These are phyloP conservation scores for Blattamonas nauphoetae DNA, from an alignment of 78 protist species.

Conservation along the genomic window DNA sequence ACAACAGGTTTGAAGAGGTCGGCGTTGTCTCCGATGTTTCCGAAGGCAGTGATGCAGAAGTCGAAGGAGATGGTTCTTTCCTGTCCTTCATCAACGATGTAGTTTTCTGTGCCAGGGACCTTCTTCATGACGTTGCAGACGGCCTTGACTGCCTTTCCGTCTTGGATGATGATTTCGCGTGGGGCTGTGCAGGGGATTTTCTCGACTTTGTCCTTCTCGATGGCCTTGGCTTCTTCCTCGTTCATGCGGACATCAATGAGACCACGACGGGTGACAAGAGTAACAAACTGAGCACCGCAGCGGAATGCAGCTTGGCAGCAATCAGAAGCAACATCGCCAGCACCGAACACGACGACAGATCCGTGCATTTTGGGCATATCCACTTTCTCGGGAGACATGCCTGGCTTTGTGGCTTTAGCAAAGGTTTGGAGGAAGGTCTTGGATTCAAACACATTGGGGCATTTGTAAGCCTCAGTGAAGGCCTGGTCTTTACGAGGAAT, in stretches of 20 bases:
- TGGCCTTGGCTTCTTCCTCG: slow-evolving; percentile 74
- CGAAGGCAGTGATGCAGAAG: slow-evolving; percentile 77
- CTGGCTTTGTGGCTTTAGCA: slow-evolving; percentile 64
- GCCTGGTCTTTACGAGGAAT: slow-evolving; percentile 37
- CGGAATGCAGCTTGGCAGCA: slow-evolving; percentile 87
- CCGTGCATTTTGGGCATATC: slow-evolving; percentile 59
- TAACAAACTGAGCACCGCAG: slow-evolving; percentile 75
- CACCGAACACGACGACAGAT: slow-evolving; percentile 85
- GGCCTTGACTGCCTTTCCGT: slow-evolving; percentile 51
- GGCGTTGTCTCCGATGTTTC: slow-evolving; percentile 43
- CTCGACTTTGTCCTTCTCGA: slow-evolving; percentile 61
- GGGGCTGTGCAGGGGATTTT: slow-evolving; percentile 64
- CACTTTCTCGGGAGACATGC: slow-evolving; percentile 65
- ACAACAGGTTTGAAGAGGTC: slow-evolving; percentile 51
- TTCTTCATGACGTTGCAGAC: slow-evolving; percentile 59
- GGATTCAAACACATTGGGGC: neutral
- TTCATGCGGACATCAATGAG: slow-evolving; percentile 73
- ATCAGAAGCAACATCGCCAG: slow-evolving; percentile 94
- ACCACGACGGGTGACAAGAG: slow-evolving; percentile 68
- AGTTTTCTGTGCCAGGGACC: slow-evolving; percentile 57
- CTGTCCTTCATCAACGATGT: slow-evolving; percentile 59
- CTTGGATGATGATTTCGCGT: slow-evolving; percentile 18
- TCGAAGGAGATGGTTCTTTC: slow-evolving; percentile 62
- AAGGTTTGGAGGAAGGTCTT: slow-evolving; percentile 70
- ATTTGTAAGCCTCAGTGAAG: slow-evolving; percentile 24